These are phyloP conservation scores for Aspergillus luchuensis DNA, from an alignment of 2,329 filamentous ascomycete genomes.

Conservation along the genomic window DNA sequence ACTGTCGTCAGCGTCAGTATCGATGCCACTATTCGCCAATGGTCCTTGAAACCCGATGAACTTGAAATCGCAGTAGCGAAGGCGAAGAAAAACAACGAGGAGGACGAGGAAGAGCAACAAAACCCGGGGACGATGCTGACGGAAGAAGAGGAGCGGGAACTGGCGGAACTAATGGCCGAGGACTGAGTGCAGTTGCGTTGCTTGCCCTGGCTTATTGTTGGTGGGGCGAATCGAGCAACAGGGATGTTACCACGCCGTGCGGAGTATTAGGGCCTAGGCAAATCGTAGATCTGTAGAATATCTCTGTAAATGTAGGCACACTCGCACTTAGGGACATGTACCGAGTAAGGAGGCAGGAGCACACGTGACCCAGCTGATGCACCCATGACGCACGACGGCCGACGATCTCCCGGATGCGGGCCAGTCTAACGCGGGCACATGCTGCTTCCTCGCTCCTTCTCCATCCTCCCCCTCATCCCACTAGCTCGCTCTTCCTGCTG, in stretches of 20 bases:
- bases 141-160: conserved; percentile 86
- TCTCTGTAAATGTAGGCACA: not conserved
- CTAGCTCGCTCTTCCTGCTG: not conserved
- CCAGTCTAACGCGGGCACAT: conserved; percentile 13
- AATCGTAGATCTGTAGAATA: not conserved
- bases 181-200: conserved; percentile 48
- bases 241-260: conserved; percentile 71
- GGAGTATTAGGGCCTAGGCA: not conserved
- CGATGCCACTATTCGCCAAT: conserved; percentile 82
- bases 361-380: conserved; percentile 32
- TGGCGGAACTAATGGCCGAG: conserved; percentile 87
- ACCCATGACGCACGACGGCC: conserved; percentile 36
- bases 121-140: conserved; percentile 64
- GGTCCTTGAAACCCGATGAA: conserved; percentile 69
- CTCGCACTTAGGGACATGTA: no score
- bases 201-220: conserved; percentile 61
- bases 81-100: conserved; percentile 45
- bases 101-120: conserved; percentile 50
- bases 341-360: conserved; percentile 41
- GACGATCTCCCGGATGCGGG: conserved; percentile 34
- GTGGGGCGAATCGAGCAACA: conserved; percentile 42
- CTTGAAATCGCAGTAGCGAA: conserved; percentile 60
- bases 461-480: conserved; percentile 20
- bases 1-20: conserved; percentile 79
- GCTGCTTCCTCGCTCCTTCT: conserved; percentile 14